phyloP scores from a whole-genome alignment of 768 basidiomycete genomes.

The Collybia sp. region DNA sequence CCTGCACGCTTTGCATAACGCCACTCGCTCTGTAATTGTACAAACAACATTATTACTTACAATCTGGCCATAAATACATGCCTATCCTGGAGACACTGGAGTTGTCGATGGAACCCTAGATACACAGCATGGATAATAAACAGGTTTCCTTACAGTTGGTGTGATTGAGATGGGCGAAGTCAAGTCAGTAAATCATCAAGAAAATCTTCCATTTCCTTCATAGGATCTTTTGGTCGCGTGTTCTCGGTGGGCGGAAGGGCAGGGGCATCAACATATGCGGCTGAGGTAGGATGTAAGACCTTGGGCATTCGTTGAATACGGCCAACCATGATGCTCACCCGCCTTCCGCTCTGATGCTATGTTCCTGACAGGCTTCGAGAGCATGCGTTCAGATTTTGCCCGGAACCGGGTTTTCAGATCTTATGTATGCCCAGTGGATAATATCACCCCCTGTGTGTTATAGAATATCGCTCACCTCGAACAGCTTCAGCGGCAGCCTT shows the following conservation, averaged over 20 bases:
- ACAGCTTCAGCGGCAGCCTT: constrained; percentile 73
- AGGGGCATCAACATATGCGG: constrained; percentile 13
- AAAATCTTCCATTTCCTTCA: constrained; percentile 12
- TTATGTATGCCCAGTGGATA: constrained; percentile 15
- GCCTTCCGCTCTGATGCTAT: constrained; percentile 35
- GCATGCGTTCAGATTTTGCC: constrained; percentile 47
- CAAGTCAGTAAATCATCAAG: constrained; percentile 7
- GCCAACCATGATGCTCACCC: constrained; percentile 11
- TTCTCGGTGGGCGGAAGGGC: constrained; percentile 11
- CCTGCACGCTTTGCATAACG: no score
- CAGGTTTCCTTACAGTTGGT: neutral
- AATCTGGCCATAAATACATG: no score
- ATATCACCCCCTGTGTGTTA: neutral
- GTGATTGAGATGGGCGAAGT: no score
- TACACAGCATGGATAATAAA: no score
- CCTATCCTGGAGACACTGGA: no score
- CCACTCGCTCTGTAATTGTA: no score
- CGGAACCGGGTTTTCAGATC: constrained; percentile 58
- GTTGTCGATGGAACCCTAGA: no score
- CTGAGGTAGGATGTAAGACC: constrained; percentile 1
- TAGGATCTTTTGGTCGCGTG: constrained; percentile 5
- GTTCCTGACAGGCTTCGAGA: constrained; percentile 26
- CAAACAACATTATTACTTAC: no score
- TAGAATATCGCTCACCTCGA: constrained; percentile 44
- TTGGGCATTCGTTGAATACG: neutral